Base-by-base conservation (phyloP, 1,284 basidiomycete genomes). In the Ustilago vetiveriae region DNA sequence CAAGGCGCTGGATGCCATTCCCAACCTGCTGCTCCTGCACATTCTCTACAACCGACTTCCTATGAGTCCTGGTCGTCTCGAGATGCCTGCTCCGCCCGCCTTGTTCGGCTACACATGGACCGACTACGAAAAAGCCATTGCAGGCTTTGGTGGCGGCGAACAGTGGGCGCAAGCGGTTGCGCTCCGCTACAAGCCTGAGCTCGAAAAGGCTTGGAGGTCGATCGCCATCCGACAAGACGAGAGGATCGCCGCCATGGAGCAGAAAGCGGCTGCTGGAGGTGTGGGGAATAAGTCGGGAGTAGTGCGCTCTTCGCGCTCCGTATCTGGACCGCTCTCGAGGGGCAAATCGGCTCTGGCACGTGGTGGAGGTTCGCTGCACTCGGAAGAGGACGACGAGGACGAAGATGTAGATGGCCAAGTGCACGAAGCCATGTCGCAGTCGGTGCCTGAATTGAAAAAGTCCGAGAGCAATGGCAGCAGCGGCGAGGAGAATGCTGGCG, bases 41-140 rank as follows among this genome's bases (percentile, higher is more conserved):
- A 65, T 80, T 27, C 66, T 77, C 13, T 79, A 74, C 64, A 70
- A 72, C 29, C 76, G 79, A 3, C 59, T 80, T 24, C 79, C 79
- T 1, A 48, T 68, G 23, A 47, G 58, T n/a, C 37, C 59, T 23
- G 56, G 64, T 3, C 41, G 54, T 2, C 42, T 68, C n/a, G 67
- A 70, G 29, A 49, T 79, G 3, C 70, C 72, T 14, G 59, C 73
- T 5, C 79, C 79, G n/a, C 78, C 78, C 6, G 64, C 51, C 26
- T 39, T 76, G 11, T 80, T 79, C 21, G 62, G 68, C 30, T 76
- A 74, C 48, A 58, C 72, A 1, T 81, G 79, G 79, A 38, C 42
- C 21, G 68, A 79, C 21, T 81, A 81, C 55, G 76, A 78, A 16
- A 55, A 68, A n/a, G 70, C 72, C 23, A 73, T 81, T 23, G 58